These are phyloP conservation scores for Escovopsis weberi DNA, from an alignment of 2,329 filamentous ascomycete genomes.

Conservation along the genomic window DNA sequence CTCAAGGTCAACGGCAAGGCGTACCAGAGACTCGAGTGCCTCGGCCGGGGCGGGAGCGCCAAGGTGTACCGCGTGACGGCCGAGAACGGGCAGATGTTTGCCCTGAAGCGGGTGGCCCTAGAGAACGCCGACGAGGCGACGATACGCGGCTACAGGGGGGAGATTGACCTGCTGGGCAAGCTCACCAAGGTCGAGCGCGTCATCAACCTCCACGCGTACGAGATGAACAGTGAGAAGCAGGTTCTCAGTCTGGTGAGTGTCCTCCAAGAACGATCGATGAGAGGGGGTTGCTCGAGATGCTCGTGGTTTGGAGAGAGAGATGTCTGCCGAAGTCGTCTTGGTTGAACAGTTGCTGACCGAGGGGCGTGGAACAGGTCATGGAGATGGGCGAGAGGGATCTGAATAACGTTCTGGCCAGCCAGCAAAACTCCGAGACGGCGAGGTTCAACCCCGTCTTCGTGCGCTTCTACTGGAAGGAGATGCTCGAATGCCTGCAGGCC, in stretches of 20 bases:
- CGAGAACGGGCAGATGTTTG: conserved; percentile 91
- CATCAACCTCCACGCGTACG: conserved; percentile 79
- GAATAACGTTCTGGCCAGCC: conserved; percentile 65
- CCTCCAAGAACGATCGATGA: not conserved
- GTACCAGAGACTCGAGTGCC: conserved; percentile 78
- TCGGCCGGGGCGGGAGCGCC: conserved; percentile 83
- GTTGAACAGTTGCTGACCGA: not conserved
- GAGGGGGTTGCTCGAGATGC: too few species aligned
- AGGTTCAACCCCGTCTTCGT: conserved; percentile 80
- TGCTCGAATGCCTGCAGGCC: conserved; percentile 86
- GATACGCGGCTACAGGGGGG: conserved; percentile 79
- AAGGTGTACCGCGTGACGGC: conserved; percentile 95
- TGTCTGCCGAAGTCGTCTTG: not conserved
- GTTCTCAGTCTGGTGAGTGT: conserved; percentile 64
- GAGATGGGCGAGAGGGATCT: conserved; percentile 93
- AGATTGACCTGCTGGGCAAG: conserved; percentile 80
- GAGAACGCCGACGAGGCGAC: conserved; percentile 78
- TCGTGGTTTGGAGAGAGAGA: too few species aligned
- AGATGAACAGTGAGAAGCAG: conserved; percentile 85
- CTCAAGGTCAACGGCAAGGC: conserved; percentile 81
- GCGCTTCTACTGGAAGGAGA: conserved; percentile 98
- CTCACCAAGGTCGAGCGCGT: conserved; percentile 78
- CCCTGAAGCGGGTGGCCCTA: conserved; percentile 81
- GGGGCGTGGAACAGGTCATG: conserved; percentile 52
- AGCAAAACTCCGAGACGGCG: conserved; percentile 56